Evolutionary conservation across 345 rosid species (phyloP).

Genomic region (Conringia planisiliqua): DNA sequence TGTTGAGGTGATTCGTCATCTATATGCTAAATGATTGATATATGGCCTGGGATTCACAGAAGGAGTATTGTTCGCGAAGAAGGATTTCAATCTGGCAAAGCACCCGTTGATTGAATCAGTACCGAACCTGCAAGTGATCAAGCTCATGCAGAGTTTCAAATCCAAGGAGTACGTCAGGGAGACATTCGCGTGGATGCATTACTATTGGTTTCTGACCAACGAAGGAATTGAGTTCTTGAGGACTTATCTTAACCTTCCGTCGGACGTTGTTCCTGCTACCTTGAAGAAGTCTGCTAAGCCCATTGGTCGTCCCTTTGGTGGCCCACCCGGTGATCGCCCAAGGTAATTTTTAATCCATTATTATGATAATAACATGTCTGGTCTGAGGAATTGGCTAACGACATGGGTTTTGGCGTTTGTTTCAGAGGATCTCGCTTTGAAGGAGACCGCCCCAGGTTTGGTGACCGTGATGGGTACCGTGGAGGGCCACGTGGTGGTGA

Average conservation of each 20-base stretch:
- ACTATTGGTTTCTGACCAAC: slow-evolving; percentile 65
- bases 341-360: slow-evolving; percentile 29
- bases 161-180: slow-evolving; percentile 71
- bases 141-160: slow-evolving; percentile 80
- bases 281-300: slow-evolving; percentile 77
- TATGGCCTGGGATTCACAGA: slow-evolving; percentile 27
- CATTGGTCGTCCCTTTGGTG: slow-evolving; percentile 61
- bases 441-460: slow-evolving; percentile 74
- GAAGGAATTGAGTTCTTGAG: slow-evolving; percentile 71
- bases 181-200: slow-evolving; percentile 76
- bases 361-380: background rate
- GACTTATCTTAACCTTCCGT: slow-evolving; percentile 66
- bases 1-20: background rate
- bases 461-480: slow-evolving; percentile 95
- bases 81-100: slow-evolving; percentile 69
- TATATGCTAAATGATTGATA: background rate
- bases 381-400: background rate
- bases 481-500: slow-evolving; percentile 89
- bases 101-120: slow-evolving; percentile 69
- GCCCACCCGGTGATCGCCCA: slow-evolving; percentile 74
- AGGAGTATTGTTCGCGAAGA: slow-evolving; percentile 80
- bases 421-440: slow-evolving; percentile 83
- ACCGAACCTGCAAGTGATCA: slow-evolving; percentile 75
- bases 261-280: slow-evolving; percentile 73
- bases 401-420: slow-evolving; percentile 5